Base-by-base conservation (phyloP, 257 asterid species). In the Lavandula angustifolia region DNA sequence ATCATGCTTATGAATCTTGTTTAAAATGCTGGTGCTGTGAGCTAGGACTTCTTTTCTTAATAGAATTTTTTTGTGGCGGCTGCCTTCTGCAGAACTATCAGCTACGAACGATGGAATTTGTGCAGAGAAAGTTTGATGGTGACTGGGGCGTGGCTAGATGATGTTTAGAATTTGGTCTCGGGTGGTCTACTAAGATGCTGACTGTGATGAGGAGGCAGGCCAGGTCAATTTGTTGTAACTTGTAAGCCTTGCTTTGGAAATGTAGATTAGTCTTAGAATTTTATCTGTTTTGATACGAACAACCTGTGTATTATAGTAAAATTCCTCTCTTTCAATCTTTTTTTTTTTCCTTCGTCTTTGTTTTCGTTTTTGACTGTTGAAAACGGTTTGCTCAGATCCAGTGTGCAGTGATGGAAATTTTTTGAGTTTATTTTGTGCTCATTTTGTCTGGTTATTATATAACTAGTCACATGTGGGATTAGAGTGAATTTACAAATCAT, bases 211-310 rank as follows among this genome's bases (percentile, higher is more conserved):
- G 62, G 70, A 50, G 7, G 40, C 40, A 17, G 72, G 56, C 78
- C 52, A 50, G 49, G 64, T 73, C 68, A 48, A 66, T 67, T 47
- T 63, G 61, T 76, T 76, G 64, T 52, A 70, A 69, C 70, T 53
- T 75, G 66, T 54, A 59, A 75, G 69, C 76, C 53, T 60, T 64
- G 62, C 35, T 51, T 64, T 65, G 59, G 60, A 70, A 56, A 58
- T 68, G 78, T 79, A 75, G 72, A 79, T 65, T 69, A 46, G 46
- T 48, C 57, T 62, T 13, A 47, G 42, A 50, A 42, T 55, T 53
- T 6, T 43, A 6, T 53, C 9, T 35, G 59, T 44, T 49, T 38
- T 37, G 44, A 62, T 55, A 47, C 34, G 52, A 31, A 6, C 40
- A 4, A 8, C 13, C 29, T 7, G 60, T 60, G 75, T 75, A 60